Percentiles rank a stretch among this genome's conserved stretches.
Evolutionary conservation across 1,284 basidiomycete species (phyloP).

Genomic region (Ceratobasidium sp.): DNA sequence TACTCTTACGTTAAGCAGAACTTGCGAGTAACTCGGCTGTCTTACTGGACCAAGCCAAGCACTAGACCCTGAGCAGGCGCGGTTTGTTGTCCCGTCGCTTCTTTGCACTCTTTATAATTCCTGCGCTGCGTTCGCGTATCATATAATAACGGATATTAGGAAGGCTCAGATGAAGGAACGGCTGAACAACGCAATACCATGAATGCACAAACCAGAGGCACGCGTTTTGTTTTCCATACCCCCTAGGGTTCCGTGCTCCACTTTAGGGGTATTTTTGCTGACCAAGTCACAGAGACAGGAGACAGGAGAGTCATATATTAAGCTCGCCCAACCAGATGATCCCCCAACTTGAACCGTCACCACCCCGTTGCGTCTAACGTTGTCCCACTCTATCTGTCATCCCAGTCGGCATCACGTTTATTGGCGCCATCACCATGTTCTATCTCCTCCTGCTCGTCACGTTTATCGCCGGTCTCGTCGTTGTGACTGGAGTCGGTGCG

Average conservation of each 20-base stretch:
- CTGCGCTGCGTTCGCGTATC: too few relatives aligned
- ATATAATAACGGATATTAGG: too few relatives aligned
- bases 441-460: background rate
- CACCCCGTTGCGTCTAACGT: background rate
- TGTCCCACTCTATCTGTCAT: background rate
- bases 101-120: too few relatives aligned
- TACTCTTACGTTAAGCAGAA: too few relatives aligned
- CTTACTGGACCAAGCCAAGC: background rate
- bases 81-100: background rate
- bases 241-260: background rate
- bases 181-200: too few relatives aligned
- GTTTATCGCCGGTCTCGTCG: background rate
- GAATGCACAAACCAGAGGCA: background rate
- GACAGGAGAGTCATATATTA: background rate
- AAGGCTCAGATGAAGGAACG: too few relatives aligned
- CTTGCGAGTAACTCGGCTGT: too few relatives aligned
- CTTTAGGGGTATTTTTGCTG: background rate
- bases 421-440: background rate
- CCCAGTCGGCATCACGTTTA: background rate
- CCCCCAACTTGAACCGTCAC: background rate
- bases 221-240: background rate
- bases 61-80: conserved; percentile 4
- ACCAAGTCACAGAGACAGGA: background rate
- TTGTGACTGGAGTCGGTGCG: too few relatives aligned
- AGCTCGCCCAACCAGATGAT: background rate